Base-by-base conservation (phyloP, 2,329 filamentous ascomycete species). In the Colletotrichum nymphaeae region DNA sequence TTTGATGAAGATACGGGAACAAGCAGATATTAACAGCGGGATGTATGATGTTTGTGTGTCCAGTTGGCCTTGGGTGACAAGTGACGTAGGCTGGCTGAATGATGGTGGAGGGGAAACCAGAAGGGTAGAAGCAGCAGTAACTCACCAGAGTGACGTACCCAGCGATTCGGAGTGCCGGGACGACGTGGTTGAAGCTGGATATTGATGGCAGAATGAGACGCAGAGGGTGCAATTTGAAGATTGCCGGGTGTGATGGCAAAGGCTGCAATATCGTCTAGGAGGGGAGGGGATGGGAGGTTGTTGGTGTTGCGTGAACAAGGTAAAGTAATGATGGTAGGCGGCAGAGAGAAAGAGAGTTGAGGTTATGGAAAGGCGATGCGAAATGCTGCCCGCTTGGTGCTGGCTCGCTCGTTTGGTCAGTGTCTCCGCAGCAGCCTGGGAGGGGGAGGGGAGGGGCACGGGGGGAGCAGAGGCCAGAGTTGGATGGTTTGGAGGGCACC, bases 111-210 rank as follows among this genome's bases (percentile, higher is more conserved):
- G 24, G 37, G 53, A 35, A 28, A 65, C 62, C 60, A 42, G 60
- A 30, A 66, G 22, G 35, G n/a, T 46, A 32, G 55, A 66, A 55
- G 56, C 56, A 59, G 37, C 56, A 62, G 67, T 22, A 19, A 73
- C 67, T 70, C 67, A 70, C 67, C 19, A 69, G 60, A 70, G 55
- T 70, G 60, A 73, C 70, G 70, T 73, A 73, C 49, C 67, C 67
- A 65, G 53, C 55, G 24, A 42, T 55, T 56, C 57, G 58, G 63
- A 67, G 19, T 37, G 63, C 63, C 53, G 58, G 37, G 28, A 52
- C 53, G 60, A 42, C 49, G 64, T 68, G 58, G 53, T 22, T 22
- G 63, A 19, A 28, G 53, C 57, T 12, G 37, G 24, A 30, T 28
- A 4, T 30, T 28, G 42, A 24, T 28, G 57, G 28, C 7, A 42